Evolutionary conservation across 257 asterid species (phyloP).

Genomic region (Capsicum pubescens): DNA sequence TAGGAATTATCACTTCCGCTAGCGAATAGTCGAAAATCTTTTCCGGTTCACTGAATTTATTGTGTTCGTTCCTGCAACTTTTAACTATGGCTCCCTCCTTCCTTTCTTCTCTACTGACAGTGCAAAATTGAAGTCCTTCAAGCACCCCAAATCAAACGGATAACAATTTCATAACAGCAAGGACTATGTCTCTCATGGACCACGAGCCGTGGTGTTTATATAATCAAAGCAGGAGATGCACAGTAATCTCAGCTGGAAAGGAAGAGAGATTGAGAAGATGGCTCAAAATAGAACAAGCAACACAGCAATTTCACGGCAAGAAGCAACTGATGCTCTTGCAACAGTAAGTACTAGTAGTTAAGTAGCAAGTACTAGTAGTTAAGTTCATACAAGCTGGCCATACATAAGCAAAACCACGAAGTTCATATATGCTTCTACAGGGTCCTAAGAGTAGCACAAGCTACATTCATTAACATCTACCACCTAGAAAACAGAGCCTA

Average conservation of each 20-base stretch:
- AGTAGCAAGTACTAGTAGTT: background rate
- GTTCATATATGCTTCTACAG: background rate
- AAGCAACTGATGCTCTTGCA: background rate
- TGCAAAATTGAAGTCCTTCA: too few relatives aligned
- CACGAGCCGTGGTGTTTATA: too few relatives aligned
- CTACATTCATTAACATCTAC: background rate
- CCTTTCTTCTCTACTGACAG: background rate
- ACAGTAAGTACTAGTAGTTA: background rate
- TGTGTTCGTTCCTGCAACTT: too few relatives aligned
- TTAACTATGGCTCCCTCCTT: background rate
- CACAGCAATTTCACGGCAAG: background rate
- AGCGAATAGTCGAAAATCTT: too few relatives aligned
- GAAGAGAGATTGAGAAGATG: background rate
- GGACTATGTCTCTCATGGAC: too few relatives aligned
- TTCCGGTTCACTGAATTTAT: too few relatives aligned
- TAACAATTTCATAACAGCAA: background rate
- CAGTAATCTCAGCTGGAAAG: too few relatives aligned
- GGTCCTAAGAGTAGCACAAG: conserved; percentile 16
- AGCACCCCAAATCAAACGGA: background rate
- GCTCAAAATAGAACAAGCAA: background rate
- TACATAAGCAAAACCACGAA: background rate
- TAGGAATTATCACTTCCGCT: too few relatives aligned
- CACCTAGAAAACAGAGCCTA: background rate
- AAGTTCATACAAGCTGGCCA: conserved; percentile 1
- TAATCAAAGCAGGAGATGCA: too few relatives aligned